phyloP scores from a whole-genome alignment of 257 asterid species.

The Jacaranda copaia region DNA sequence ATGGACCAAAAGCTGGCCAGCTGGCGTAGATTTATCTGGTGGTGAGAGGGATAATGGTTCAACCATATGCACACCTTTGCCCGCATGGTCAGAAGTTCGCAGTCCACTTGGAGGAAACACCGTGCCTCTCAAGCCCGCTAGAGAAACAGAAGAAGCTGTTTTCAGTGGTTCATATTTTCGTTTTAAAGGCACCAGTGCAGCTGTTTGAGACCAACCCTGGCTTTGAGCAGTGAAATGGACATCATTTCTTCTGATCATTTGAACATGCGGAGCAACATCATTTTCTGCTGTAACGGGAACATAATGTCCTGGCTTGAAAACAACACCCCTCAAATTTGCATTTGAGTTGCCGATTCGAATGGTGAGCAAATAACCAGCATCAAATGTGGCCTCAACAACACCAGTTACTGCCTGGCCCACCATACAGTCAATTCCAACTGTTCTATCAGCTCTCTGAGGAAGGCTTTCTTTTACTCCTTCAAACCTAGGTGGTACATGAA shows the following conservation, averaged over 20 bases:
- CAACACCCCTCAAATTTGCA: slow-evolving; percentile 72
- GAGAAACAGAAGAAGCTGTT: slow-evolving; percentile 52
- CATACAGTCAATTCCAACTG: slow-evolving; percentile 42
- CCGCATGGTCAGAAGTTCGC: slow-evolving; percentile 44
- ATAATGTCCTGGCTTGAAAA: slow-evolving; percentile 84
- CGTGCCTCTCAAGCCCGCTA: slow-evolving; percentile 63
- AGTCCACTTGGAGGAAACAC: slow-evolving; percentile 59
- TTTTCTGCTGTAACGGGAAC: slow-evolving; percentile 77
- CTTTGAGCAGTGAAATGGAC: slow-evolving; percentile 47
- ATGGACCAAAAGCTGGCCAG: slow-evolving; percentile 51
- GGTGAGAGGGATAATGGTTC: slow-evolving; percentile 73
- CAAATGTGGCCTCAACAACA: slow-evolving; percentile 87
- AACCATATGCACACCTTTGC: slow-evolving; percentile 62
- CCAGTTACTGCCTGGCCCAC: slow-evolving; percentile 89
- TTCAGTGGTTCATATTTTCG: slow-evolving; percentile 41
- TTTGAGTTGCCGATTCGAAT: slow-evolving; percentile 77
- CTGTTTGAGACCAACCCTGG: slow-evolving; percentile 41
- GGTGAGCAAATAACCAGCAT: slow-evolving; percentile 80
- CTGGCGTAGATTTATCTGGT: slow-evolving; percentile 60
- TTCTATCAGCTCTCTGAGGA: slow-evolving; percentile 40
- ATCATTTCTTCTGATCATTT: slow-evolving; percentile 69
- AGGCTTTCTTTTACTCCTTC: slow-evolving; percentile 45
- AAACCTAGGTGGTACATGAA: slow-evolving; percentile 52
- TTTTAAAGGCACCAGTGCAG: slow-evolving; percentile 46
- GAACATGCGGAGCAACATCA: slow-evolving; percentile 83